These are phyloP conservation scores for Pythium phragmiticola DNA, from an alignment of 352 stramenopile genomes.

Conservation along the genomic window DNA sequence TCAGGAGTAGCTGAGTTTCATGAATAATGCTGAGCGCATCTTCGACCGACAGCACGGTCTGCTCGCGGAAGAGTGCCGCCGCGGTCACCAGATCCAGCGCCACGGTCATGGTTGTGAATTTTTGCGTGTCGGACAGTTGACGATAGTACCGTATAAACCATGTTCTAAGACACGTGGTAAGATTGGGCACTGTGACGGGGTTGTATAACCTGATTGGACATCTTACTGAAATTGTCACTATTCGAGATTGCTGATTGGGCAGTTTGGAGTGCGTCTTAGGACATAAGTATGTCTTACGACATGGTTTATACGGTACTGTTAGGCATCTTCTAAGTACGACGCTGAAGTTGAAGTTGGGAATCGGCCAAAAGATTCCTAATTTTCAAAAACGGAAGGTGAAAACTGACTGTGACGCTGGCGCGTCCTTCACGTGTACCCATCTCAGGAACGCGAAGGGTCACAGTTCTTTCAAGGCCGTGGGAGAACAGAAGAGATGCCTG, in stretches of 20 bases:
- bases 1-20: constrained; percentile 59
- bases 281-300: too few species aligned
- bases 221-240: too few species aligned
- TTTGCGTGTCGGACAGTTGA: neutral
- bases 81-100: constrained; percentile 39
- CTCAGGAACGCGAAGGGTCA: neutral
- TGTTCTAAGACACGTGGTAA: too few species aligned
- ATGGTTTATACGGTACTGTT: too few species aligned
- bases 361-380: neutral
- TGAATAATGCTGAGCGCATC: constrained; percentile 67
- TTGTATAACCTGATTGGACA: too few species aligned
- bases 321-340: constrained; percentile 23
- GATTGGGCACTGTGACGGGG: too few species aligned
- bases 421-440: constrained; percentile 4
- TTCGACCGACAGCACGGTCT: constrained; percentile 50
- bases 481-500: neutral
- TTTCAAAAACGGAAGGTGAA: neutral
- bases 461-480: neutral
- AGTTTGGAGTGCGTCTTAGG: too few species aligned
- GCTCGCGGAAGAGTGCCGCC: constrained; percentile 57
- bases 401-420: constrained; percentile 3
- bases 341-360: constrained; percentile 27
- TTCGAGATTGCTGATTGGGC: too few species aligned
- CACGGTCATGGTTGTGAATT: constrained; percentile 21
- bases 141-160: constrained; percentile 2